These are phyloP conservation scores for Stellera chamaejasme DNA, from an alignment of 345 rosid genomes.

Conservation along the genomic window DNA sequence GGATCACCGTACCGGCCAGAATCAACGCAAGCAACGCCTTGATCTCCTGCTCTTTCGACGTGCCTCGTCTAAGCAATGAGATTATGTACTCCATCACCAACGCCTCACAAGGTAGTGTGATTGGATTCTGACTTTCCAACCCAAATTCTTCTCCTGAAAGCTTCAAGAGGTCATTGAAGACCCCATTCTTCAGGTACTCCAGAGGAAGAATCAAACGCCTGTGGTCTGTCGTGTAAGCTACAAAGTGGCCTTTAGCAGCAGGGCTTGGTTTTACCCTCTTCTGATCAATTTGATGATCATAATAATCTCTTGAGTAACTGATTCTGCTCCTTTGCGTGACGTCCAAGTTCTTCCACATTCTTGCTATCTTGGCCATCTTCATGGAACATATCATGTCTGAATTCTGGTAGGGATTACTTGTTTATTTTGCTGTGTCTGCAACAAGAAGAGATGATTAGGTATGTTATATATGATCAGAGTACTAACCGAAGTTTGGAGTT, in stretches of 20 bases:
- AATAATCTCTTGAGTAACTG: not conserved
- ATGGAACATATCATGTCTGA: not conserved
- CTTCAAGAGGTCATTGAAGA: slow-evolving; percentile 8
- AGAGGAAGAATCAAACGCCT: slow-evolving; percentile 12
- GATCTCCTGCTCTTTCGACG: not conserved
- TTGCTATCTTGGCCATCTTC: slow-evolving; percentile 4
- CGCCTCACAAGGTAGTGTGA: slow-evolving; percentile 8
- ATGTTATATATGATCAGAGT: no score
- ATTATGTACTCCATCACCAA: slow-evolving; percentile 11
- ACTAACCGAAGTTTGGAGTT: no score
- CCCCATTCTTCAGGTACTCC: slow-evolving; percentile 4
- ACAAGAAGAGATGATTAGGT: no score
- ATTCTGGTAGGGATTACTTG: not conserved
- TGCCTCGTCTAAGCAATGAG: not conserved
- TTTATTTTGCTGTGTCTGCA: no score
- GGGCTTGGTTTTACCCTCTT: not conserved
- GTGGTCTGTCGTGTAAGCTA: slow-evolving; percentile 9
- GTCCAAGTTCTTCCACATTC: slow-evolving; percentile 5
- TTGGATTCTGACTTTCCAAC: slow-evolving; percentile 9
- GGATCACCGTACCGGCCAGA: not conserved
- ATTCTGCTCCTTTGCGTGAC: slow-evolving; percentile 4
- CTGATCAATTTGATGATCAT: no score
- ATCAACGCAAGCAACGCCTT: not conserved
- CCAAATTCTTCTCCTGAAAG: slow-evolving; percentile 13
- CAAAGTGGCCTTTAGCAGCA: slow-evolving; percentile 8